Evolutionary conservation across 257 asterid genomes (phyloP).

Genomic region (Solanum bulbocastanum): DNA sequence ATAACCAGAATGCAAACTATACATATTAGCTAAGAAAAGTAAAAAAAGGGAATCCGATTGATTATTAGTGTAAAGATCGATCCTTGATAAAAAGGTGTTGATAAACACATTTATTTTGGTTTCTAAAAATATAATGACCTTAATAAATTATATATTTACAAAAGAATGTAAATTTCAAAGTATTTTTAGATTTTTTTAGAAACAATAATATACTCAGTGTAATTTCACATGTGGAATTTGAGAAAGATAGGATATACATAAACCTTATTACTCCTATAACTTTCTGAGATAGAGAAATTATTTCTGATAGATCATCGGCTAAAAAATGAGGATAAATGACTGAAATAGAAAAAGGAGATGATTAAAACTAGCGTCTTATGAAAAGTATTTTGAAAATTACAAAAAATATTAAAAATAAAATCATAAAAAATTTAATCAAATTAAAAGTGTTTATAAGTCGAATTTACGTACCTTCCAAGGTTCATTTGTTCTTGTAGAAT

Average conservation of each 20-base stretch:
- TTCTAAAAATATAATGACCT: background rate
- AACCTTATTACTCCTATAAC: background rate
- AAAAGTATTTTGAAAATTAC: background rate
- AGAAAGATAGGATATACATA: background rate
- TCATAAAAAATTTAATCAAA: background rate
- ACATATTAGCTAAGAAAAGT: background rate
- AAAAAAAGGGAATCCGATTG: too few relatives aligned
- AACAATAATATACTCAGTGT: too few relatives aligned
- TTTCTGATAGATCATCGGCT: background rate
- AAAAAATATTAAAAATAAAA: background rate
- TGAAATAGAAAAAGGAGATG: background rate
- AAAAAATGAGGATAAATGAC: background rate
- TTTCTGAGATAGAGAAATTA: background rate
- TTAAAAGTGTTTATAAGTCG: background rate
- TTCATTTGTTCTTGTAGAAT: constrained; percentile 55
- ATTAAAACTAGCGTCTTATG: background rate
- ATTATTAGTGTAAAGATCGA: background rate
- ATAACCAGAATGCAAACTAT: background rate
- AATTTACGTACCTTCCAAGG: constrained; percentile 58
- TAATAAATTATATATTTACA: background rate
- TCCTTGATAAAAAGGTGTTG: background rate
- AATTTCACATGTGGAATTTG: background rate
- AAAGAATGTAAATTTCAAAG: background rate
- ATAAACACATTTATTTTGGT: background rate
- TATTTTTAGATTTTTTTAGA: background rate